Evolutionary conservation across 306 rosid species (phyloP).

Genomic region (Astragalus membranaceus): DNA sequence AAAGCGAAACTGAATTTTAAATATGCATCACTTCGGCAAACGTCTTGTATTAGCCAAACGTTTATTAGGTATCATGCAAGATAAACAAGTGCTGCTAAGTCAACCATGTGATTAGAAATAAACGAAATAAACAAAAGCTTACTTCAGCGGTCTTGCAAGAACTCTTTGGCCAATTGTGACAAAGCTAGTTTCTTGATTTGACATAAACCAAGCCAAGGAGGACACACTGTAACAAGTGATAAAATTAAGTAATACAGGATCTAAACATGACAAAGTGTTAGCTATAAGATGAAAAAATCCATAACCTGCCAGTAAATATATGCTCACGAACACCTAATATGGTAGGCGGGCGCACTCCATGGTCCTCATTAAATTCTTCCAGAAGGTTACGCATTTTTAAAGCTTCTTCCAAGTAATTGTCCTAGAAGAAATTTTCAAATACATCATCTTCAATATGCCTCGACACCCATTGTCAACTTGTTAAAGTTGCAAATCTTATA

Average conservation of each 20-base stretch:
- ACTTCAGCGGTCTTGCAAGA: constrained; percentile 95
- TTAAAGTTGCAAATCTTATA: constrained; percentile 11
- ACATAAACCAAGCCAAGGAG: constrained; percentile 99
- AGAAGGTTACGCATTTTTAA: constrained; percentile 95
- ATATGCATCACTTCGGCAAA: not conserved
- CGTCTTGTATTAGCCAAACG: constrained; percentile 5
- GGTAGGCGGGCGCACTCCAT: constrained; percentile 86
- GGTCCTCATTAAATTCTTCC: constrained; percentile 89
- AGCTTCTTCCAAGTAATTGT: constrained; percentile 97
- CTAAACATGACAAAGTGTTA: not conserved
- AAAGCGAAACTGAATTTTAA: not conserved
- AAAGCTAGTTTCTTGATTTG: constrained; percentile 97
- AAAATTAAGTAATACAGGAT: constrained; percentile 11
- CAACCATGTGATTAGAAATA: constrained; percentile 1
- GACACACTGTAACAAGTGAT: constrained; percentile 67
- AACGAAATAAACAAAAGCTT: constrained; percentile 24
- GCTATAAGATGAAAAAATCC: constrained; percentile 8
- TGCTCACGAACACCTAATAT: constrained; percentile 97
- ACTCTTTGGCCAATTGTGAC: constrained; percentile 97
- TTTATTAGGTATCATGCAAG: not conserved
- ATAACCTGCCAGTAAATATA: constrained; percentile 92
- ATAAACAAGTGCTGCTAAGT: not conserved
- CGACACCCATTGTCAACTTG: constrained; percentile 15
- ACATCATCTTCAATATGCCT: constrained; percentile 18
- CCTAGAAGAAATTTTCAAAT: constrained; percentile 42